Evolutionary conservation across 495 filamentous ascomycete species (phyloP).

Genomic region (Aspergillus mulundensis): DNA sequence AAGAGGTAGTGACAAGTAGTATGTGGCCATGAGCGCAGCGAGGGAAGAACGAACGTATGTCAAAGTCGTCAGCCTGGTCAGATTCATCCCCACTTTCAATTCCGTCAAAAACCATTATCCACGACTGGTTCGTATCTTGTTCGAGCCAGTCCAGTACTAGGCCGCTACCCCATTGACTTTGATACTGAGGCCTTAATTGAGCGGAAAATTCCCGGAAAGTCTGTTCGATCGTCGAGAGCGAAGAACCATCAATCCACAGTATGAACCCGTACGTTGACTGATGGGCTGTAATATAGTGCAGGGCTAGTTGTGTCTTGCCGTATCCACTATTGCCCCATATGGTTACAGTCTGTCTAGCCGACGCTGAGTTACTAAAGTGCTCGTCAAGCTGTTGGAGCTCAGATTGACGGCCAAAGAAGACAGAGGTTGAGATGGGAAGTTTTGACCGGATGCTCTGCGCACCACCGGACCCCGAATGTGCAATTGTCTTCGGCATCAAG

Average conservation of each 20-base stretch:
- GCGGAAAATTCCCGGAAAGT: background rate
- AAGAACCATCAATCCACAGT: constrained; percentile 4
- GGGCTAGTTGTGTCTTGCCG: constrained; percentile 7
- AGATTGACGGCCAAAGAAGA: background rate
- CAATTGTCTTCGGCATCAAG: background rate
- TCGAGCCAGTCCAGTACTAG: background rate
- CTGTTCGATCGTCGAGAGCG: background rate
- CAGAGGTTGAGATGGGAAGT: background rate
- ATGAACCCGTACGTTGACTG: background rate
- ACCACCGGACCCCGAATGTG: background rate
- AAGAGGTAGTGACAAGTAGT: background rate
- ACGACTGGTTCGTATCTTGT: background rate
- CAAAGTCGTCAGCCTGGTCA: background rate
- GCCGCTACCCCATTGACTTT: background rate
- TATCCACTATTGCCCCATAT: constrained; percentile 6
- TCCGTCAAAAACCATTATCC: constrained; percentile 5
- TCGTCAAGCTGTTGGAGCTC: background rate
- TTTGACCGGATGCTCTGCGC: background rate
- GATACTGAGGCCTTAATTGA: background rate
- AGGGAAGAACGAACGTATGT: background rate
- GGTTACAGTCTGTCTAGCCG: background rate
- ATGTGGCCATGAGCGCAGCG: constrained; percentile 1
- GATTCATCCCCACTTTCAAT: background rate
- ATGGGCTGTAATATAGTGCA: background rate
- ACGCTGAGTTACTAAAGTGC: background rate